Percentiles rank a stretch among this genome's conserved stretches.
phyloP scores from a whole-genome alignment of 148 eudicot genomes.

The Suaeda aralocaspica region DNA sequence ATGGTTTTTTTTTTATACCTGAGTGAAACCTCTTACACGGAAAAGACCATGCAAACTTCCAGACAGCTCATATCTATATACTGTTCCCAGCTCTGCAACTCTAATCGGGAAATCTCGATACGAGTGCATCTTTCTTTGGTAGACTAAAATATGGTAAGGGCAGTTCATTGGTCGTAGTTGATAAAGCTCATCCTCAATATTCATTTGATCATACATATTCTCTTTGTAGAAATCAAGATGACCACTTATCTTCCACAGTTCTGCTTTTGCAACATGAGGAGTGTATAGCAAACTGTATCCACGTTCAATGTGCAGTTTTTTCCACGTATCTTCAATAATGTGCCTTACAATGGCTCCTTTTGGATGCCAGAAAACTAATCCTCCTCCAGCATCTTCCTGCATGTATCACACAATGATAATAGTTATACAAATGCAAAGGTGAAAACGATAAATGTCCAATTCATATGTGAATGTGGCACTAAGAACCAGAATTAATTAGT shows the following conservation, averaged over 20 bases:
- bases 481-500: too few relatives aligned
- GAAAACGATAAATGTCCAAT: too few relatives aligned
- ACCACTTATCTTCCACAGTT: constrained; percentile 98
- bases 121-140: constrained; percentile 83
- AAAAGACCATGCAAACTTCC: constrained; percentile 97
- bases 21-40: constrained; percentile 98
- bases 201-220: constrained; percentile 96
- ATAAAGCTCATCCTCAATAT: constrained; percentile 89
- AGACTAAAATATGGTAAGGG: constrained; percentile 91
- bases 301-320: constrained; percentile 71
- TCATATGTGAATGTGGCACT: too few relatives aligned
- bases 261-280: constrained; percentile 98
- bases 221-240: constrained; percentile 96
- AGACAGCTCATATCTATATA: constrained; percentile 92
- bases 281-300: constrained; percentile 91
- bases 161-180: constrained; percentile 99
- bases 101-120: constrained; percentile 91
- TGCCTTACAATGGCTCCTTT: constrained; percentile 92
- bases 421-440: too few relatives aligned
- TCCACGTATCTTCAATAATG: constrained; percentile 93
- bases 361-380: constrained; percentile 99
- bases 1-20: constrained; percentile 37
- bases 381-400: constrained; percentile 99
- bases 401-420: constrained; percentile 10
- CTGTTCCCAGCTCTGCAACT: constrained; percentile 98